A percentile compares a stretch with the other conserved stretches of the same genome.
These are phyloP conservation scores for Boeremia lycopersici DNA, from an alignment of 2,329 filamentous ascomycete genomes.

Conservation along the genomic window DNA sequence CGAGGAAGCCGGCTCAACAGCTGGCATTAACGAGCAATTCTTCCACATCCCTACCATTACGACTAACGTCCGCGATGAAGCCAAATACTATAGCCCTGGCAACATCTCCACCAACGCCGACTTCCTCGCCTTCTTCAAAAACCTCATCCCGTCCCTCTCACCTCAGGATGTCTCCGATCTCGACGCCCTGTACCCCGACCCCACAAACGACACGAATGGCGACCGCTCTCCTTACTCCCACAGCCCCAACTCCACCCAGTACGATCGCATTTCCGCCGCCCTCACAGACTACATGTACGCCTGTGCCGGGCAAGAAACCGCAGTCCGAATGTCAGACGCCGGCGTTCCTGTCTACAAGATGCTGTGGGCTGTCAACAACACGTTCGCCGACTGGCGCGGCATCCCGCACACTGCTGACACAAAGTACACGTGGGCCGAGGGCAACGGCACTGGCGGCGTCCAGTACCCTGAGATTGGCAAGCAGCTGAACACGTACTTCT, in stretches of 20 bases:
- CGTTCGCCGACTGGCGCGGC: constrained; percentile 26
- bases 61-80: constrained; percentile 44
- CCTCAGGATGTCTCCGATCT: constrained; percentile 24
- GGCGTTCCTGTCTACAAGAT: constrained; percentile 38
- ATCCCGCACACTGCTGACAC: constrained; percentile 34
- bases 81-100: constrained; percentile 31
- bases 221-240: constrained; percentile 42
- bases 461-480: constrained; percentile 49
- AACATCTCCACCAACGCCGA: constrained; percentile 41
- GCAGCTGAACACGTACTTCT: constrained; percentile 49
- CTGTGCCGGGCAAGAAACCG: constrained; percentile 54
- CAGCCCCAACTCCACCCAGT: constrained; percentile 53
- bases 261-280: constrained; percentile 51
- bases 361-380: constrained; percentile 30
- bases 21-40: constrained; percentile 31
- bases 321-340: constrained; percentile 44
- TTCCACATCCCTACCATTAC: constrained; percentile 34
- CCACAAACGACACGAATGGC: constrained; percentile 20
- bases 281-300: constrained; percentile 54
- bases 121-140: constrained; percentile 39
- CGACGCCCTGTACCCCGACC: constrained; percentile 34
- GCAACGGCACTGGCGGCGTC: constrained; percentile 51
- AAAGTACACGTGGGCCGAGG: constrained; percentile 57
- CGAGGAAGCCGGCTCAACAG: constrained; percentile 51
- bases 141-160: constrained; percentile 28